These are phyloP conservation scores for Sindora glabra DNA, from an alignment of 306 rosid genomes.

Conservation along the genomic window DNA sequence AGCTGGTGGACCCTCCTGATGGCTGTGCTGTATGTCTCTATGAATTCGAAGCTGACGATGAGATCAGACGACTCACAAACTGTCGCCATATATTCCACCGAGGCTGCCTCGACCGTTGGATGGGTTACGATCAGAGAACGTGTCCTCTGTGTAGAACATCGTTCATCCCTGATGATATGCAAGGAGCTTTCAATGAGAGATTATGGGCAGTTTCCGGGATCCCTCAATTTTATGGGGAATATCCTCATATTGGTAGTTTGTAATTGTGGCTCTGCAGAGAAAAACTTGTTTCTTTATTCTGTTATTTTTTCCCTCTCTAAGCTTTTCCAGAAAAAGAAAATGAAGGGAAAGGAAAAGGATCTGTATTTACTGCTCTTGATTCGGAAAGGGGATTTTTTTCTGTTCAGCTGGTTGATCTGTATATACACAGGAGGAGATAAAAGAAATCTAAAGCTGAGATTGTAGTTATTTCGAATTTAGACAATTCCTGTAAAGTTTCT, in stretches of 20 bases:
- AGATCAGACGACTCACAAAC: constrained; percentile 64
- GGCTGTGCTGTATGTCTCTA: constrained; percentile 70
- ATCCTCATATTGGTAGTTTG: constrained; percentile 17
- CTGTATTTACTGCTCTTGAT: neutral
- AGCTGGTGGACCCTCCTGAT: constrained; percentile 56
- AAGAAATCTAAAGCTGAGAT: neutral
- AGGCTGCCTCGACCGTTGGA: constrained; percentile 87
- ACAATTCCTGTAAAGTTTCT: neutral
- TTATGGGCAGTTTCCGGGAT: constrained; percentile 64
- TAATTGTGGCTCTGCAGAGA: no score
- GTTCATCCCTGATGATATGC: constrained; percentile 56
- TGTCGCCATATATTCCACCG: constrained; percentile 81
- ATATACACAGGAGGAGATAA: constrained; percentile 6
- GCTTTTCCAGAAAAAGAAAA: no score
- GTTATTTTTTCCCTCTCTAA: neutral
- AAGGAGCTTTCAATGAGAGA: constrained; percentile 37
- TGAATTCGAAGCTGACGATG: constrained; percentile 69
- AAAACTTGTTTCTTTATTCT: neutral
- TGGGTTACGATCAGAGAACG: constrained; percentile 69
- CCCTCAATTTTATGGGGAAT: constrained; percentile 40
- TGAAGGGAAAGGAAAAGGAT: no score
- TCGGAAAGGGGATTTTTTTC: no score
- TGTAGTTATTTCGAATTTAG: neutral
- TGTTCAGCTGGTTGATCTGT: neutral
- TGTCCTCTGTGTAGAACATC: constrained; percentile 82